Percentiles rank a stretch among this genome's conserved stretches.
Evolutionary conservation across 1,284 basidiomycete genomes (phyloP).

Genomic region (Mycocalia duriaeana): DNA sequence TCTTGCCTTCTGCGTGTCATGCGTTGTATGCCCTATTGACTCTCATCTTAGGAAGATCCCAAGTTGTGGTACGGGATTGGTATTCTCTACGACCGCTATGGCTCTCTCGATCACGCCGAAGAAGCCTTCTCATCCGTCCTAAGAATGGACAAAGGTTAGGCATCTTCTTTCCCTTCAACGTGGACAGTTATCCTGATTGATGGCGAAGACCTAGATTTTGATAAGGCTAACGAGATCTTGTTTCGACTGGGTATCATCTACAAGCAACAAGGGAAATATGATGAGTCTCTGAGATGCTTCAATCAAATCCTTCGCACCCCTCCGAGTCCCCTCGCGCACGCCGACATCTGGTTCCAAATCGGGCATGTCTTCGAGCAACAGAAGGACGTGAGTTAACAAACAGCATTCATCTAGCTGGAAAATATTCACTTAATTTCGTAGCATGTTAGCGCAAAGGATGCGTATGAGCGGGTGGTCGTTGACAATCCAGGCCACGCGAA

Average conservation of each 20-base stretch:
- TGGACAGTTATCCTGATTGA: slow-evolving; percentile 27
- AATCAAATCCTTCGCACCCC: slow-evolving; percentile 95
- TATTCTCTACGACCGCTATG: slow-evolving; percentile 97
- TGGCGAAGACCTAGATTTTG: slow-evolving; percentile 72
- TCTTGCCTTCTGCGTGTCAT: slow-evolving; percentile 21
- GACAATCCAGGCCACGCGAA: slow-evolving; percentile 96
- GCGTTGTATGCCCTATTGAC: slow-evolving; percentile 13
- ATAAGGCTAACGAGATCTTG: slow-evolving; percentile 98
- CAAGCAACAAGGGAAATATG: slow-evolving; percentile 95
- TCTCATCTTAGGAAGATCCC: slow-evolving; percentile 71
- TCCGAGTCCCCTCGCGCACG: slow-evolving; percentile 90
- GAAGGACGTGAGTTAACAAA: slow-evolving; percentile 68
- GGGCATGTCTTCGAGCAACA: slow-evolving; percentile 98
- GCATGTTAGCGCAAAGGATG: slow-evolving; percentile 88
- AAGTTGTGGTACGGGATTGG: slow-evolving; percentile 99
- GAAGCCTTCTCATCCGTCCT: slow-evolving; percentile 97
- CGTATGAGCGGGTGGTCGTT: slow-evolving; percentile 92
- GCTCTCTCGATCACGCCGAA: slow-evolving; percentile 96
- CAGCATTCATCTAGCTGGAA: slow-evolving; percentile 7
- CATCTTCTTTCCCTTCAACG: slow-evolving; percentile 9
- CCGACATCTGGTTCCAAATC: slow-evolving; percentile 99
- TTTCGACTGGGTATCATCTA: slow-evolving; percentile 99
- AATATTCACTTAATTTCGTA: slow-evolving; percentile 27
- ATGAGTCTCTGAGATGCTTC: slow-evolving; percentile 85
- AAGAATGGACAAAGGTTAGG: slow-evolving; percentile 89